Evolutionary conservation across 352 stramenopile species (phyloP), one percentile per base, ranked within the genome.

Genomic region (Phytophthora aleatoria): DNA sequence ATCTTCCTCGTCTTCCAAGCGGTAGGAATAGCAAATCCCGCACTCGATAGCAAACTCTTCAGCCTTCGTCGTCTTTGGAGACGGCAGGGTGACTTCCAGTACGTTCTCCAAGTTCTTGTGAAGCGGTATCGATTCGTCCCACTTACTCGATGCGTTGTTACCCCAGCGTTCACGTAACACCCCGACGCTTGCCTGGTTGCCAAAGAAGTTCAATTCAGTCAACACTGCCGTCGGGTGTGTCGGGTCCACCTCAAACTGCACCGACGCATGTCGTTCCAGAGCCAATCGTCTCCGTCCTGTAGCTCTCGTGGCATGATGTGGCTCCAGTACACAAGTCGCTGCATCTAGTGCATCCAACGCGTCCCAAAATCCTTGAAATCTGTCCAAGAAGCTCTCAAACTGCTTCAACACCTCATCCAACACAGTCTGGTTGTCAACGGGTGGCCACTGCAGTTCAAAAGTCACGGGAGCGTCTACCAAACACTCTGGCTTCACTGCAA

Each of bases 11-110:
- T 69, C 49, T 3, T 91, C 79, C 10, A 91, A 64, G 0, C 85
- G 82, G 50, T 96, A 96, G 60, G 73, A 86, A 63, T 97, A 97
- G 72, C 90, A 97, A 61, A 97, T 96, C 38, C 90, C 90, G 48
- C 90, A 96, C 66, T 97, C 90, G 15, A 89, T 56, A 3, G 81
- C 81, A 60, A 96, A 95, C 42, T 93, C 81, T 5, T 94, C 81
- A 0, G 59, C 45, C 28, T 76, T 76, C 9, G 70, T 73, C 9
- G 69, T 76, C 47, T 62, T 76, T 3, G 82, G 85, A 5, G 78
- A 86, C 36, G 88, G 88, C 54, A 96, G 78, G 47, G 65, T 67
- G 3, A 96, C 42, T 13, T 77, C 69, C 11, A 96, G 62, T 11
- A 92, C 62, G 0, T 57, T 20, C 43, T 89, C 79, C n/a, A 96